A percentile compares a stretch with the other conserved stretches of the same genome.
phyloP scores from a whole-genome alignment of 805 yeast species.

The Ogataea paradorogensis region DNA sequence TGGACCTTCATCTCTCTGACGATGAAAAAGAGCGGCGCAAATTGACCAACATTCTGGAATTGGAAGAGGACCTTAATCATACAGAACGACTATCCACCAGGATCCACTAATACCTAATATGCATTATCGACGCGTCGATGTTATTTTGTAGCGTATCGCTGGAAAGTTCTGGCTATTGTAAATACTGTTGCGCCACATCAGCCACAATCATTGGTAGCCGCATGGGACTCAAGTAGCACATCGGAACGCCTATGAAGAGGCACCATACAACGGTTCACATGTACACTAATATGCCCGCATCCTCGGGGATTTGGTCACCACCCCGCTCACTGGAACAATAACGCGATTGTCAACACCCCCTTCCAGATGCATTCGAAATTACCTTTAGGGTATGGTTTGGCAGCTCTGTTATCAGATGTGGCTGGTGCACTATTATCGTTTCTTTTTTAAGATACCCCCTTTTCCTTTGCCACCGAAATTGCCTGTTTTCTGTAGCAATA shows the following conservation, averaged over 20 bases:
- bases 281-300: not conserved
- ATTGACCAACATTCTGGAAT: conserved; percentile 20
- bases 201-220: conserved; percentile 6
- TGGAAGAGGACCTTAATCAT: conserved; percentile 15
- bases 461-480: conserved; percentile 27
- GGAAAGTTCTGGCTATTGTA: conserved; percentile 9
- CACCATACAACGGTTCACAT: not conserved
- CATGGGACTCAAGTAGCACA: not conserved
- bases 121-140: conserved; percentile 3
- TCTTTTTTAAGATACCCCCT: conserved; percentile 18
- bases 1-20: conserved; percentile 15
- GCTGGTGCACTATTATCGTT: conserved; percentile 11
- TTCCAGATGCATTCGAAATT: not conserved
- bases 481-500: conserved; percentile 12
- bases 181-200: conserved; percentile 6
- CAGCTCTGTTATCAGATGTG: conserved; percentile 16
- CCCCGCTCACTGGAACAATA: not conserved
- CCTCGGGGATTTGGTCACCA: not conserved
- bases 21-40: conserved; percentile 14
- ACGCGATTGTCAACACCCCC: not conserved
- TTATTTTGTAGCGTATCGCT: conserved; percentile 4
- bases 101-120: not conserved
- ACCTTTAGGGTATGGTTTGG: not conserved
- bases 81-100: conserved; percentile 1
- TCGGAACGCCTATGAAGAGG: not conserved